Evolutionary conservation across 164 flowering plant genomes (phyloP).

Genomic region (Houttuynia cordata): DNA sequence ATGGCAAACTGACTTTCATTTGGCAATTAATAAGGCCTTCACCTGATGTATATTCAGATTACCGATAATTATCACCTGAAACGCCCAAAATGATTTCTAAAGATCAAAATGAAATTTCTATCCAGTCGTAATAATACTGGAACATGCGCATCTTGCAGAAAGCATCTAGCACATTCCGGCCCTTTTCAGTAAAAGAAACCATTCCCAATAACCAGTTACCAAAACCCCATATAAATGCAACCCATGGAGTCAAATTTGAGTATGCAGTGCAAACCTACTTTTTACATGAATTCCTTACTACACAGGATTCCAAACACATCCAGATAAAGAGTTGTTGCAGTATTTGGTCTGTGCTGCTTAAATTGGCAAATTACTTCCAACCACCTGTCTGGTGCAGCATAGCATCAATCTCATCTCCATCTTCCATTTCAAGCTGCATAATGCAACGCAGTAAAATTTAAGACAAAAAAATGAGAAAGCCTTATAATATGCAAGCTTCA

Average conservation of each 20-base stretch:
- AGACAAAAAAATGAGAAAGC: not conserved
- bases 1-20: too few species aligned
- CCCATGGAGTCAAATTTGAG: not conserved
- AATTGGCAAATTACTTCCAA: not conserved
- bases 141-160: not conserved
- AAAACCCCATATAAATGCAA: too few species aligned
- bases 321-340: too few species aligned
- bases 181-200: not conserved
- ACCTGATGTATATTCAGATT: too few species aligned
- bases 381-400: constrained; percentile 26
- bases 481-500: not conserved
- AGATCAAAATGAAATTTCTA: not conserved
- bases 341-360: not conserved
- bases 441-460: not conserved
- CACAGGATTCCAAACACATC: too few species aligned
- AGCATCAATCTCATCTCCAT: constrained; percentile 26
- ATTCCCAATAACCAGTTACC: not conserved
- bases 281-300: not conserved
- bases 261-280: not conserved
- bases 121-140: not conserved
- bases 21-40: too few species aligned
- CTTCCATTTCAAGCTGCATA: constrained; percentile 25
- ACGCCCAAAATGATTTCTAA: too few species aligned
- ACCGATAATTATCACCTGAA: too few species aligned
- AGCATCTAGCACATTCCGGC: not conserved